phyloP scores from a whole-genome alignment of 2,329 filamentous ascomycete genomes.

The Aspergillaceae sp. region DNA sequence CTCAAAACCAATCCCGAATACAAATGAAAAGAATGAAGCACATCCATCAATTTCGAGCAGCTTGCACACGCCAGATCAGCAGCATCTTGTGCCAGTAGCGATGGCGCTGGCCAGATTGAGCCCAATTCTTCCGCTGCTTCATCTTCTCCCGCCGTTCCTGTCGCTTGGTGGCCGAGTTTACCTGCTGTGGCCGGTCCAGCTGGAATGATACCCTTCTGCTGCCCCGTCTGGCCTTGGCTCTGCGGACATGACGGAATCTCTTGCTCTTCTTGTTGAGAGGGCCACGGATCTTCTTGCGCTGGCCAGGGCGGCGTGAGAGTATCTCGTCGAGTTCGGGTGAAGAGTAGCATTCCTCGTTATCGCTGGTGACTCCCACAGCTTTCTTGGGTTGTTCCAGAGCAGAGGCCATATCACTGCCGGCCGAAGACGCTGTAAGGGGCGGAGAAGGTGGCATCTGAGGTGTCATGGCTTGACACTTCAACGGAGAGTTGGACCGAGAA shows the following conservation, averaged over 20 bases:
- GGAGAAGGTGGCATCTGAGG: no score
- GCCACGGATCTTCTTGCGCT: no score
- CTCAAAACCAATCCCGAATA: neutral
- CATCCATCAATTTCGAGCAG: neutral
- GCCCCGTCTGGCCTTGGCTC: neutral
- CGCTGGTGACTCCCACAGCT: neutral
- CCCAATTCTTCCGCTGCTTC: slow-evolving; percentile 16
- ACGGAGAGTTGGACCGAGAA: neutral
- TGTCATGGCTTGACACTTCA: no score
- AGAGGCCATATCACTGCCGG: neutral
- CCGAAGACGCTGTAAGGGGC: no score
- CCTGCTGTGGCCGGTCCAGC: slow-evolving; percentile 10
- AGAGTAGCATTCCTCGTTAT: neutral
- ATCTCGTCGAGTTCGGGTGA: neutral
- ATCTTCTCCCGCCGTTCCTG: slow-evolving; percentile 28
- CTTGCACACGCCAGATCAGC: slow-evolving; percentile 8
- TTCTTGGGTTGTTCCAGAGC: slow-evolving; percentile 10
- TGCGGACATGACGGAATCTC: no score
- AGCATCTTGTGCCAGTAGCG: slow-evolving; percentile 13
- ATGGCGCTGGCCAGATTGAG: slow-evolving; percentile 3
- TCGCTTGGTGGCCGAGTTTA: slow-evolving; percentile 28
- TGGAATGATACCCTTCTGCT: neutral
- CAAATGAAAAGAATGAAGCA: neutral
- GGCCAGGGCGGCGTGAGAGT: no score
- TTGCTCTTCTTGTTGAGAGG: no score